Evolutionary conservation across 495 filamentous ascomycete species (phyloP).

Genomic region (Clavariopsis aquatica): DNA sequence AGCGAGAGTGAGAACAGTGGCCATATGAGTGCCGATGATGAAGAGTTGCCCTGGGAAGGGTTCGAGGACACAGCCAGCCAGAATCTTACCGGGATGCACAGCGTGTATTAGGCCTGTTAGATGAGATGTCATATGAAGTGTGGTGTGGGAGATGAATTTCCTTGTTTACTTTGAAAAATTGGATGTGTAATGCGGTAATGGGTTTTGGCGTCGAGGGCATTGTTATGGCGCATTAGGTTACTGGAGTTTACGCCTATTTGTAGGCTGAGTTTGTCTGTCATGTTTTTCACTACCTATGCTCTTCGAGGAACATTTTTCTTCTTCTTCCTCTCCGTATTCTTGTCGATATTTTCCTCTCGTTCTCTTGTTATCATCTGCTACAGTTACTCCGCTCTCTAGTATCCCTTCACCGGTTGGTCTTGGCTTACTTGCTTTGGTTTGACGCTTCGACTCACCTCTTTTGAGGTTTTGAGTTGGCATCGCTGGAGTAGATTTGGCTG

Average conservation of each 20-base stretch:
- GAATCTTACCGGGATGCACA: background rate
- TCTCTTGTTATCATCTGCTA: background rate
- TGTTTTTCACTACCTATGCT: too few species aligned
- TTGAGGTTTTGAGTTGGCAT: constrained; percentile 8
- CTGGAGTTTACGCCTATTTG: background rate
- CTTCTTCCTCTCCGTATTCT: background rate
- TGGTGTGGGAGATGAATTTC: background rate
- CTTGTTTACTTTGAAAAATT: background rate
- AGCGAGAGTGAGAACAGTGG: constrained; percentile 23
- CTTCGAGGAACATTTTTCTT: background rate
- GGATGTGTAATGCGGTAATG: constrained; percentile 4
- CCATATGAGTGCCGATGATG: constrained; percentile 7
- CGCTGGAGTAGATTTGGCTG: background rate
- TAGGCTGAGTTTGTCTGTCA: background rate
- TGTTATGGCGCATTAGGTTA: background rate
- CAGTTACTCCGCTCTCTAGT: background rate
- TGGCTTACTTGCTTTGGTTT: background rate
- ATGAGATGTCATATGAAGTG: background rate
- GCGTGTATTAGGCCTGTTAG: constrained; percentile 2
- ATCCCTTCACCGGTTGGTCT: background rate
- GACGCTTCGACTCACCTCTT: constrained; percentile 9
- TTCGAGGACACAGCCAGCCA: constrained; percentile 20
- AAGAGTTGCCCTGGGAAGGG: constrained; percentile 40
- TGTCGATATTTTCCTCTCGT: background rate
- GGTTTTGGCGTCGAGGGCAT: background rate